These are phyloP conservation scores for Pseudogymnoascus sp. DNA, from an alignment of 2,329 filamentous ascomycete species.

Conservation along the genomic window DNA sequence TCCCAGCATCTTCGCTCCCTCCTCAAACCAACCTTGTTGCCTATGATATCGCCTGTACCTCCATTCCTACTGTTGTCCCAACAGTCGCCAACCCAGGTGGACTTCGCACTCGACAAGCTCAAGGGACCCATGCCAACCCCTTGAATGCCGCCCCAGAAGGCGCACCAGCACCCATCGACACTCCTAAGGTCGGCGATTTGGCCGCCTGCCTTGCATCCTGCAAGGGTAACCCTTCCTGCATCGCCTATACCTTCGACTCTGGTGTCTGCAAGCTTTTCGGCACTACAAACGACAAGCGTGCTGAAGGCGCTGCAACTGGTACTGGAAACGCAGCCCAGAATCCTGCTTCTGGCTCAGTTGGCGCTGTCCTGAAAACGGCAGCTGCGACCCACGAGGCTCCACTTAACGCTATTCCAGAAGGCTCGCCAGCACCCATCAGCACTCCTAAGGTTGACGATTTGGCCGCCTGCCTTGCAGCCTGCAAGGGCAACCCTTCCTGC, in stretches of 20 bases:
- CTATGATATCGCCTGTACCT: conserved; percentile 16
- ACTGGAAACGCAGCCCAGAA: not conserved
- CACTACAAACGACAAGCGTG: too few relatives aligned
- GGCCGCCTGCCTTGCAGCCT: conserved; percentile 12
- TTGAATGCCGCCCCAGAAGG: conserved; percentile 1
- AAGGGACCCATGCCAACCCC: conserved; percentile 9
- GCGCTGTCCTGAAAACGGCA: not conserved
- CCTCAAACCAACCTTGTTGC: conserved; percentile 15
- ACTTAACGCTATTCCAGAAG: not conserved
- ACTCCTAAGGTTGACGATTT: conserved; percentile 7
- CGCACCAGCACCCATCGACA: conserved; percentile 6
- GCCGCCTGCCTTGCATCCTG: conserved; percentile 12
- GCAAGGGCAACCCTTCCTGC: conserved; percentile 12
- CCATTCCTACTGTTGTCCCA: conserved; percentile 14
- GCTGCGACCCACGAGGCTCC: not conserved
- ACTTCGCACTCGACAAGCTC: not conserved
- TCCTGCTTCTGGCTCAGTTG: not conserved
- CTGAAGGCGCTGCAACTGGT: too few relatives aligned
- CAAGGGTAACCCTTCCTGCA: conserved; percentile 11
- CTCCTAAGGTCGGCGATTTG: conserved; percentile 2
- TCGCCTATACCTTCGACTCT: conserved; percentile 11
- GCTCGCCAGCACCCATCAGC: conserved; percentile 6
- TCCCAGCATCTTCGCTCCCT: conserved; percentile 17
- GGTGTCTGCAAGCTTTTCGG: conserved; percentile 11
- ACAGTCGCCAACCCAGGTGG: conserved; percentile 15